Base-by-base conservation (phyloP, 1,139 yeast genomes). In the Sugiyamaella grinbergsii region DNA sequence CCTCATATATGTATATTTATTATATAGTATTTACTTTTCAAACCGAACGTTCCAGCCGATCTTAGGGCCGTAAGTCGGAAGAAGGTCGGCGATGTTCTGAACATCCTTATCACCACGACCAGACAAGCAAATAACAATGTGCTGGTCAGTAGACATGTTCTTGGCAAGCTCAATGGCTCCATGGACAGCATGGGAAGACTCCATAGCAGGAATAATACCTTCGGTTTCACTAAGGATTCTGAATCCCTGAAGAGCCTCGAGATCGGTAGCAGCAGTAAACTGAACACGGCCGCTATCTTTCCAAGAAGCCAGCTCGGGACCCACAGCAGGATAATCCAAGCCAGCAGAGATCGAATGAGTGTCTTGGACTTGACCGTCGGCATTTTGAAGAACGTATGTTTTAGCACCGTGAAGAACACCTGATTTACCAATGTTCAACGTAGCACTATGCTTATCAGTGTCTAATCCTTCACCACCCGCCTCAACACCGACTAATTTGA, bases 21-120 rank as follows among this genome's bases (percentile, higher is more conserved):
- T 16, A 33, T 18, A 19, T 16, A 24, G n/a, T 13, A 19, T 15
- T 28, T 53, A 37, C 22, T 53, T 42, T 43, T 59, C 93, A 62
- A 93, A 93, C 70, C 98, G 81, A 67, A 93, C 78, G 69, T 93
- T 98, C 98, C 98, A 93, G 62, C 85, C 93, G 66, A 93, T 91
- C 69, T 83, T 69, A 47, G 93, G 94, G 42, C 99, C 99, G 54
- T 90, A 76, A 56, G 71, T 80, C 42, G 98, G 98, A 66, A 93
- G 78, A 47, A 85, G 81, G 70, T 93, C 97, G 38, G 98, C 98
- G 52, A 93, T 97, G 67, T 93, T 87, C 73, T 91, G 97, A 32
- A 93, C 98, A 68, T 93, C 99, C 76, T 93, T 93, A 70, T 94
- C 99, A 72, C 99, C 99, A 77, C 98, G 87, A 64, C 99, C 99